Base-by-base conservation (phyloP, 1,284 basidiomycete genomes). In the Fomitopsis schrenkii region DNA sequence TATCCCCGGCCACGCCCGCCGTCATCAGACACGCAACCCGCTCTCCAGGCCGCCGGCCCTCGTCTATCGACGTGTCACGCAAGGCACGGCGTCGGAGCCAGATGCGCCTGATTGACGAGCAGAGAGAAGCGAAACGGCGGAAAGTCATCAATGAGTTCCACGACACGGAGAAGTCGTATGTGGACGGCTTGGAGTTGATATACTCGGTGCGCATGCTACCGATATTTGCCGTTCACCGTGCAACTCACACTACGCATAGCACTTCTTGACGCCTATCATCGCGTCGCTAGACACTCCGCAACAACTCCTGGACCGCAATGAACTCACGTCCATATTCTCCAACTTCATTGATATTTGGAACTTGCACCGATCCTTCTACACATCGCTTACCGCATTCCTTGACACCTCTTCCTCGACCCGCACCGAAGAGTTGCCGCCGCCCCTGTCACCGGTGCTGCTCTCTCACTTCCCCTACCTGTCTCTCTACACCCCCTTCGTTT, bases 291-390 rank as follows among this genome's bases (percentile, higher is more conserved):
- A 89, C 64, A 83, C 84, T 3, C 67, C 84, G 5, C 77, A 83
- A 12, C 87, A 91, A 5, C 76, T 95, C 19, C 79, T 96, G 55
- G 81, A 85, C 59, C 85, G 90, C 61, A 75, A 83, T 14, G 83
- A 87, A 55, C 81, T 96, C 63, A 87, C 85, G 3, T 83, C 87
- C 17, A 81, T 95, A 55, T 97, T 97, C 73, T 89, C 88, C 65
- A 95, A 95, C 73, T 95, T 96, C 70, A 87, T 91, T 70, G 94
- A 96, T 76, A 95, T 97, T 53, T 91, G 92, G 85, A 93, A 94
- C 67, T 81, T 96, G 59, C 93, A 94, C 74, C 87, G 83, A 57
- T 86, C 91, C n/a, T 87, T 94, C 70, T 84, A 88, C 63, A 76
- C 81, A 15, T 82, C 86, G 3, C 80, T 94, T 33, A 79, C 80